Base-by-base conservation (phyloP, 1,284 basidiomycete genomes). In the Cutaneotrichosporon sp. region DNA sequence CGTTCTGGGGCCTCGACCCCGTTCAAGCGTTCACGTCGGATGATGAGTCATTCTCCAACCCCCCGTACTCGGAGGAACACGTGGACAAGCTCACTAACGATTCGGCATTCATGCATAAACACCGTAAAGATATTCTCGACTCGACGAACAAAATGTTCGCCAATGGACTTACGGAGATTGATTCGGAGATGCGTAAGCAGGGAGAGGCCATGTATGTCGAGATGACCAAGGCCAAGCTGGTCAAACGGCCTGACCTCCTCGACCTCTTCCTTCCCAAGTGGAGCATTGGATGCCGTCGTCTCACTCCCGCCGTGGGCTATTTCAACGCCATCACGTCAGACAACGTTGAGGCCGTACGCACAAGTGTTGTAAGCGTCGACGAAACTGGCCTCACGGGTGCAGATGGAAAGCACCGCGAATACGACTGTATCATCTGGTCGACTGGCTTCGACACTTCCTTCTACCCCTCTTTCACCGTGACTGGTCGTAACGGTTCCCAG, bases 291-390 rank as follows among this genome's bases (percentile, higher is more conserved):
- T 79, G 75, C 63, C 67, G 65, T 30, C 64, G 76, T 4, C 70
- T 73, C 4, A 78, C 76, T 0, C 76, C 76, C 13, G 76, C 74
- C 1, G 70, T 71, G 22, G 76, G 76, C 10, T 78, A 74, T 67
- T 70, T 78, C 60, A 70, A 76, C 56, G 73, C 76, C 2, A 56
- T 78, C 21, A 62, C 66, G 13, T 60, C 65, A 46, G 63, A 66
- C 50, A 76, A 78, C 26, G 73, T 75, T 46, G 67, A 73, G 7
- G 64, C 72, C 31, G 65, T 68, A 34, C 47, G 59, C 26, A 59
- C 65, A 2, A 62, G 56, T 60, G 65, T 72, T 57, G 56, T 55
- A 10, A 56, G 60, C 16, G 63, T 73, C 18, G 71, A 69, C 11
- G 63, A 64, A 55, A 70, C 65, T 7, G 72, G 72, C 4, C 68